Evolutionary conservation across 352 stramenopile species (phyloP).

Genomic region (Pythium plurisporium): DNA sequence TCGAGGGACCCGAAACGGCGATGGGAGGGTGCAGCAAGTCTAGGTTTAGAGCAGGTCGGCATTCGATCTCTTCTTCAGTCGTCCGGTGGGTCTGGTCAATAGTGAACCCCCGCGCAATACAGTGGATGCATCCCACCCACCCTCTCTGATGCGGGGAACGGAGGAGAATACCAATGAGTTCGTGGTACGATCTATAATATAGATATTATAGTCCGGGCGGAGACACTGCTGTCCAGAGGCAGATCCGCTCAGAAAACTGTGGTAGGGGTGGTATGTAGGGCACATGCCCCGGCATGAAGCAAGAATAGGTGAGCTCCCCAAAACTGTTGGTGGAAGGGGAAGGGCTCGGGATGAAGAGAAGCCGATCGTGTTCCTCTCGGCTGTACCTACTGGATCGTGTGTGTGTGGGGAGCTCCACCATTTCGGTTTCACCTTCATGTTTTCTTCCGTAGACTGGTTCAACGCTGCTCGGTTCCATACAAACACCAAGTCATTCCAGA

Average conservation of each 20-base stretch:
- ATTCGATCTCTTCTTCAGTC: too few species aligned
- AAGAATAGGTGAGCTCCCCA: neutral
- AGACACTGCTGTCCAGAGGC: too few species aligned
- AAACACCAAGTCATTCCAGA: neutral
- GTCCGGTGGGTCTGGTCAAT: too few species aligned
- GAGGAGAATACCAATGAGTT: neutral
- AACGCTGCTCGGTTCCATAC: neutral
- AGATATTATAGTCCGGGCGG: neutral
- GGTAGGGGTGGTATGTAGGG: neutral
- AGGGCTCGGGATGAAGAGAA: neutral
- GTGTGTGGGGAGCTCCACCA: neutral
- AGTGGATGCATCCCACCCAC: too few species aligned
- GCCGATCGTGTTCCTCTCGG: neutral
- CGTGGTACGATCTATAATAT: neutral
- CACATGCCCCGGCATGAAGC: neutral
- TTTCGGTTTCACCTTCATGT: conserved; percentile 9
- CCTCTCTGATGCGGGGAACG: too few species aligned
- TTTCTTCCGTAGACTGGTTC: neutral
- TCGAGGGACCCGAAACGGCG: too few species aligned
- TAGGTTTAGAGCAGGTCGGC: too few species aligned
- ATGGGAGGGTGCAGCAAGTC: neutral
- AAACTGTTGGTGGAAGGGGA: neutral
- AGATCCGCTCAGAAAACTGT: neutral
- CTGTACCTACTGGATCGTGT: neutral
- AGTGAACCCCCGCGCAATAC: too few species aligned